Evolutionary conservation across 345 rosid species (phyloP), one percentile per base, ranked within the genome.

Genomic region (Brassica nigra): DNA sequence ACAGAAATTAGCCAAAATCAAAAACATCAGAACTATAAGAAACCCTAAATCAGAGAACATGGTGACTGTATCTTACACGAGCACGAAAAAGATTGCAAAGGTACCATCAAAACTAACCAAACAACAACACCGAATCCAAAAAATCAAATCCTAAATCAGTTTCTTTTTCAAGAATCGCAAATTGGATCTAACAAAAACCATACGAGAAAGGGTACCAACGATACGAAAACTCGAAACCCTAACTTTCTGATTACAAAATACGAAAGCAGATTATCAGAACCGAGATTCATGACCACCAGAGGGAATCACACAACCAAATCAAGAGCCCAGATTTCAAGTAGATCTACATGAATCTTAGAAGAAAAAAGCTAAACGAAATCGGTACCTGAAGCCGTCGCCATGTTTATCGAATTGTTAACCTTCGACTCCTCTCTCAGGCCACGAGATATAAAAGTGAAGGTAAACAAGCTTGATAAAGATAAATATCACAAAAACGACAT

Each of bases 321-420:
- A 11, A 71, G 4, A 37, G 8, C 10, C 1, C 62, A 52, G 8
- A 0, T 33, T 62, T 14, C 18, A 70, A 36, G 6, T 14, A 39
- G 65, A 78, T 37, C 33, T 57, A 57, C 3, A n/a, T 44, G 18
- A 54, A 31, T 7, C 23, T 6, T 29, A 54, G n/a, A 18, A 31
- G 30, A 6, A 12, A 57, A 36, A 15, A 34, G 34, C 8, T 31
- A 39, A 70, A 52, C 16, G 15, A 64, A 61, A 10, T 37, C 1
- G 11, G 4, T 27, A 78, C 81, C 81, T 64, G 81, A 78, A 64
- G 81, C 81, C 81, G 81, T 78, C 76, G 81, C 81, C 81, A 78
- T 78, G 47, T 8, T 71, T 64, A 29, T 55, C 11, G 8, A 14
- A 65, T 71, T 2, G 61, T 37, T 33, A 57, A 23, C 67, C 49